Conservation (phyloP, 805 yeast species). For the Ogataea allantospora region DNA sequence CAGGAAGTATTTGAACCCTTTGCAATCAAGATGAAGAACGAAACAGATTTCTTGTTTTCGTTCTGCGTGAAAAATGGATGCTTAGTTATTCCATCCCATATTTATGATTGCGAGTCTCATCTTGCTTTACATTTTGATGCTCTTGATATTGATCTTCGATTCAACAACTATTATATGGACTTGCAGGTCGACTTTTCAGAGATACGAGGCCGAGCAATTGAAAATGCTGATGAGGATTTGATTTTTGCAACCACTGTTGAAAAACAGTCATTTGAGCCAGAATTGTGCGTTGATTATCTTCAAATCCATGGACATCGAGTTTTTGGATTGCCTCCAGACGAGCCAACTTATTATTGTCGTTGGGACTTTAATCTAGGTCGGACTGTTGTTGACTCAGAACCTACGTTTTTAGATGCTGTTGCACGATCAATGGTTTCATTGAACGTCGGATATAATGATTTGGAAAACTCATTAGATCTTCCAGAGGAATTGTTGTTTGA, state of each 20-base stretch:
- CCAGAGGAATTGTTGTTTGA: slow-evolving; percentile 61
- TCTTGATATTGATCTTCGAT: slow-evolving; percentile 76
- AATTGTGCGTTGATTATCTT: slow-evolving; percentile 56
- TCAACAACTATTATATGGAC: slow-evolving; percentile 92
- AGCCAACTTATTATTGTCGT: slow-evolving; percentile 83
- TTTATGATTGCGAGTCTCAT: slow-evolving; percentile 61
- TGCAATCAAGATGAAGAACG: slow-evolving; percentile 57
- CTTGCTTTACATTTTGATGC: slow-evolving; percentile 60
- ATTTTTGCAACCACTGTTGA: slow-evolving; percentile 28
- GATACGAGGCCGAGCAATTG: slow-evolving; percentile 36
- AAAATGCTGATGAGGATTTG: slow-evolving; percentile 24
- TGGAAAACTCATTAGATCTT: slow-evolving; percentile 69
- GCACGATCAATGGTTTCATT: slow-evolving; percentile 44
- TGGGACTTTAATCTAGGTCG: slow-evolving; percentile 82
- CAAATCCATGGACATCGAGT: slow-evolving; percentile 82
- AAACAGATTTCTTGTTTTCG: slow-evolving; percentile 71
- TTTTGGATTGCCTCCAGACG: slow-evolving; percentile 89
- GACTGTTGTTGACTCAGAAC: slow-evolving; percentile 50
- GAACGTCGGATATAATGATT: slow-evolving; percentile 63
- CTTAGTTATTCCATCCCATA: slow-evolving; percentile 65
- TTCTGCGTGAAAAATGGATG: slow-evolving; percentile 71
- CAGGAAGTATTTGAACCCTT: neutral
- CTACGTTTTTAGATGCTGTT: slow-evolving; percentile 45
- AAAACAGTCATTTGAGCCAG: slow-evolving; percentile 33
- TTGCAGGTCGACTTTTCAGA: slow-evolving; percentile 73